Evolutionary conservation across 495 filamentous ascomycete genomes (phyloP).

Genomic region (Parmelia sp.): DNA sequence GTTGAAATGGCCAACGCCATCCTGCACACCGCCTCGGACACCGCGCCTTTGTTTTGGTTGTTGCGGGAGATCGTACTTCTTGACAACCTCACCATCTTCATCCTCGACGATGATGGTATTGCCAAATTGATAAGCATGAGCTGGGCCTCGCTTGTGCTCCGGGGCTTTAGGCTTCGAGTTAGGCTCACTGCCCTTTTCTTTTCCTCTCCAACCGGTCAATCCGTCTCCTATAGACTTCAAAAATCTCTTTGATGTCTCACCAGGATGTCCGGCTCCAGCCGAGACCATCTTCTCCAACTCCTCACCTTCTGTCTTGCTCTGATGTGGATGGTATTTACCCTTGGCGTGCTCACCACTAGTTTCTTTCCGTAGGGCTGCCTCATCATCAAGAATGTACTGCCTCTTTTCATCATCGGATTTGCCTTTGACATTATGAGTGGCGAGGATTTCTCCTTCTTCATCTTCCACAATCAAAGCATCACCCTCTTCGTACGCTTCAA

Average conservation of each 20-base stretch:
- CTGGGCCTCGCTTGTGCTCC: constrained; percentile 50
- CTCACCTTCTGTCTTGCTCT: constrained; percentile 40
- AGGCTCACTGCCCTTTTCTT: constrained; percentile 23
- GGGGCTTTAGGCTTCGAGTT: constrained; percentile 24
- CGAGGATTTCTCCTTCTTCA: constrained; percentile 77
- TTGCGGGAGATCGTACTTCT: constrained; percentile 83
- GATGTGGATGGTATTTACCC: constrained; percentile 39
- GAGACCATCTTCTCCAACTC: constrained; percentile 36
- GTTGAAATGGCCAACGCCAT: constrained; percentile 39
- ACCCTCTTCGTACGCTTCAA: constrained; percentile 78
- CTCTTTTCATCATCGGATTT: constrained; percentile 42
- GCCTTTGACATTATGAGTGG: constrained; percentile 42
- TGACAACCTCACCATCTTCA: constrained; percentile 93
- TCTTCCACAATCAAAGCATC: constrained; percentile 78
- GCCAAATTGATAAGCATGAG: constrained; percentile 90
- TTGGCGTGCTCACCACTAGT: constrained; percentile 39
- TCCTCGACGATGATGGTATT: constrained; percentile 98
- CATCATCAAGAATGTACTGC: constrained; percentile 51
- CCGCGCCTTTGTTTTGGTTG: constrained; percentile 27
- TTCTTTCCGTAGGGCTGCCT: constrained; percentile 54
- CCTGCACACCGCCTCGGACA: constrained; percentile 36
- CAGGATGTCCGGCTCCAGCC: constrained; percentile 31
- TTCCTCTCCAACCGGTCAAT: constrained; percentile 39
- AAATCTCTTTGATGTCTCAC: constrained; percentile 31
- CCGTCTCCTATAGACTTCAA: constrained; percentile 30